Evolutionary conservation across 1,284 basidiomycete genomes (phyloP).

Genomic region (Cutaneotrichosporon daszewskae): DNA sequence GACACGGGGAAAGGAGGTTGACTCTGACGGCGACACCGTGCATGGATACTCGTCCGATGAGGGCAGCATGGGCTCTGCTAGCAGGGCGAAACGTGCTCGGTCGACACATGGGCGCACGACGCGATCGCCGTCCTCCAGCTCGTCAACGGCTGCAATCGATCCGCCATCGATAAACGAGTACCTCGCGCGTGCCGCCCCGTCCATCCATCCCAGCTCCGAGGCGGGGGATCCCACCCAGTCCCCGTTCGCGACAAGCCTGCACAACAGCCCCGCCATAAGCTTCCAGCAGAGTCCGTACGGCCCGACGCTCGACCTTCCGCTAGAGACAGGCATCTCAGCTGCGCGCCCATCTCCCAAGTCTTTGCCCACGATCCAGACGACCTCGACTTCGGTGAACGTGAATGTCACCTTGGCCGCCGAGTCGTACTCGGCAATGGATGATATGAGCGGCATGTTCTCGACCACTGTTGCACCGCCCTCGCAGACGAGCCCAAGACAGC

Average conservation of each 20-base stretch:
- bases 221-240: too few relatives aligned
- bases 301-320: too few relatives aligned
- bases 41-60: slow-evolving; percentile 28
- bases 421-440: too few relatives aligned
- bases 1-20: slow-evolving; percentile 26
- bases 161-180: slow-evolving; percentile 6
- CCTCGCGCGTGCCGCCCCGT: slow-evolving; percentile 4
- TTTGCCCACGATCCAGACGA: background rate
- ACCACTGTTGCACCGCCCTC: too few relatives aligned
- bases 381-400: too few relatives aligned
- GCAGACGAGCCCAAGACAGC: too few relatives aligned
- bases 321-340: background rate
- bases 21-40: slow-evolving; percentile 41
- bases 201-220: too few relatives aligned
- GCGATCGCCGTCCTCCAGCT: background rate
- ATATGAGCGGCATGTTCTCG: too few relatives aligned
- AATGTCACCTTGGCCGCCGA: too few relatives aligned
- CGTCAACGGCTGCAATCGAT: background rate
- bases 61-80: background rate
- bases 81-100: background rate
- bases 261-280: background rate
- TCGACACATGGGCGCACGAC: background rate
- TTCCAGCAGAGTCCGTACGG: background rate
- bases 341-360: background rate
- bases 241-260: background rate